Conservation (phyloP, 768 basidiomycete species). For the Mrakia blollopis region DNA sequence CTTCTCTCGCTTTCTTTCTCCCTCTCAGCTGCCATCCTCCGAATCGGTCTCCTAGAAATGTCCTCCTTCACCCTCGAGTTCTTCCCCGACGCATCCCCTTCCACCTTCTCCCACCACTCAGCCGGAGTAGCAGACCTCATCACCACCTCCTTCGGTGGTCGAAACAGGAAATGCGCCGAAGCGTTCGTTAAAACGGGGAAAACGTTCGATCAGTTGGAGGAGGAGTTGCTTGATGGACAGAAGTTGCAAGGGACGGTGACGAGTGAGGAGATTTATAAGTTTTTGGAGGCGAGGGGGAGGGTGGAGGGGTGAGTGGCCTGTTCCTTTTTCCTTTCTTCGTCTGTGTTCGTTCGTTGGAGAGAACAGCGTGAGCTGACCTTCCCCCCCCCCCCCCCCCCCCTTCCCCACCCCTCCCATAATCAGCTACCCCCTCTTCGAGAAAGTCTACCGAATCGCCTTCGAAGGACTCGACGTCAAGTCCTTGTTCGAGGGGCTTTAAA, state of each 20-base stretch:
- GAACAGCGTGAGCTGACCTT: too few relatives aligned
- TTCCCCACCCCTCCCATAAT: constrained; percentile 6
- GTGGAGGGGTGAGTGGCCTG: constrained; percentile 36
- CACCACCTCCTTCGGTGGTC: constrained; percentile 47
- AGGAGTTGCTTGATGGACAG: constrained; percentile 49
- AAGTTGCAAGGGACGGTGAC: constrained; percentile 50
- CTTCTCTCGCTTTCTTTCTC: not conserved
- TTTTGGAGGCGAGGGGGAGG: constrained; percentile 46
- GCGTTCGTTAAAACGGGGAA: constrained; percentile 48
- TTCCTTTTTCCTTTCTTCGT: not conserved
- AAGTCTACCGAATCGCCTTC: constrained; percentile 44
- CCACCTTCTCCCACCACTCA: constrained; percentile 49
- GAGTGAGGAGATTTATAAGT: constrained; percentile 47
- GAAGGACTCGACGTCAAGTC: constrained; percentile 39
- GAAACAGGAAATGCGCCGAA: constrained; percentile 40
- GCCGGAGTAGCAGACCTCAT: constrained; percentile 51
- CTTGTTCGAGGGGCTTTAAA: constrained; percentile 34
- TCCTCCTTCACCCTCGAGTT: constrained; percentile 50
- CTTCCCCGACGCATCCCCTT: constrained; percentile 47
- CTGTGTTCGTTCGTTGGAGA: too few relatives aligned
- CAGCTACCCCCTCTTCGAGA: constrained; percentile 43
- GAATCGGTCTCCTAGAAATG: constrained; percentile 51
- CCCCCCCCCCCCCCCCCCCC: too few relatives aligned
- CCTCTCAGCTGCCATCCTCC: constrained; percentile 47
- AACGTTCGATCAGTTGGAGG: constrained; percentile 48